Conservation (phyloP, 1,284 basidiomycete genomes). For the Meripilus lineatus region DNA sequence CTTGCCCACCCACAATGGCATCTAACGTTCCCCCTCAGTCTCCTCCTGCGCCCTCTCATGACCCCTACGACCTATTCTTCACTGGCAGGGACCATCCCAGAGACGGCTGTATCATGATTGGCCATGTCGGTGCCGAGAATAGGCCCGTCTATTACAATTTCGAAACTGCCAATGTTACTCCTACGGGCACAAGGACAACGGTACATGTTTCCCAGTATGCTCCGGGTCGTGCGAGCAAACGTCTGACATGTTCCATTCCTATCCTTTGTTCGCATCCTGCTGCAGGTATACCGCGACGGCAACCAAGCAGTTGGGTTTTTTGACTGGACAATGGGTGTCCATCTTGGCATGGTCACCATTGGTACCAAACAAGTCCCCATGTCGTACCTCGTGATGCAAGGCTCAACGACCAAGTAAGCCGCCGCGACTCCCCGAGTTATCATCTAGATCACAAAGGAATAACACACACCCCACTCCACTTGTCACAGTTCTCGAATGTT, state of each 20-base stretch:
- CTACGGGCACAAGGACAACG: slow-evolving; percentile 40
- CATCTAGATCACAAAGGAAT: slow-evolving; percentile 7
- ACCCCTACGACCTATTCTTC: slow-evolving; percentile 55
- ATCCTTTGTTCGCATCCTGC: slow-evolving; percentile 4
- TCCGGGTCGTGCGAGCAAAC: no score
- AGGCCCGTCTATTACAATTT: slow-evolving; percentile 61
- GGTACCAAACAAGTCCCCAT: slow-evolving; percentile 53
- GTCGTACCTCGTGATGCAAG: slow-evolving; percentile 53
- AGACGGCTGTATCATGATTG: slow-evolving; percentile 59
- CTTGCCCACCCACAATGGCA: no score
- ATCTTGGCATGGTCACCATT: slow-evolving; percentile 54
- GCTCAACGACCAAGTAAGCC: slow-evolving; percentile 44
- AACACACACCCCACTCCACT: neutral
- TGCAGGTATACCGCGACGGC: slow-evolving; percentile 38
- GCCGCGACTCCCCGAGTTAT: neutral
- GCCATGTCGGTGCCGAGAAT: slow-evolving; percentile 38
- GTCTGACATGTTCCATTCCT: slow-evolving; percentile 1
- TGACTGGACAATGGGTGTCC: slow-evolving; percentile 53
- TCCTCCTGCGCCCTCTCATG: no score
- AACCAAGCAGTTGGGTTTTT: slow-evolving; percentile 51
- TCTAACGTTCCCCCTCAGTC: no score
- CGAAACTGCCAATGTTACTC: slow-evolving; percentile 39
- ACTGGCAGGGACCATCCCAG: slow-evolving; percentile 64
- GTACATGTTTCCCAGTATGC: slow-evolving; percentile 41
- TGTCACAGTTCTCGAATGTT: slow-evolving; percentile 53